Percentiles rank a stretch among this genome's conserved stretches.
These are phyloP conservation scores for Eucalyptus regnans DNA, from an alignment of 345 rosid species.

Conservation along the genomic window DNA sequence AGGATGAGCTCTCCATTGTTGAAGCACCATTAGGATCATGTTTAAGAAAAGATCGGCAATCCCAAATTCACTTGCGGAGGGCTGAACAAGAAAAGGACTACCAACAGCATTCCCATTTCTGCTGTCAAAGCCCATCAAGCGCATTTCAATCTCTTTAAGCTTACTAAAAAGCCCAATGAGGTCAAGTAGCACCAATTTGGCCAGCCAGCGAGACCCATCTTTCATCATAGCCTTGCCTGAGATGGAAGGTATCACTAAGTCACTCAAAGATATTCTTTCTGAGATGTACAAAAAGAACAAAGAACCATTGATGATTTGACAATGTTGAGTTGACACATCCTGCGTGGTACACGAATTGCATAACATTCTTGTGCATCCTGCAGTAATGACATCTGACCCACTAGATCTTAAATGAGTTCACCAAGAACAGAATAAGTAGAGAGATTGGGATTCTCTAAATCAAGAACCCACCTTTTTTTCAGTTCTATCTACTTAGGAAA, in stretches of 20 bases:
- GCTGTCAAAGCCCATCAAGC: background rate
- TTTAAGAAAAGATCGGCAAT: background rate
- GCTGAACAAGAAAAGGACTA: background rate
- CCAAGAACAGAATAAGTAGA: background rate
- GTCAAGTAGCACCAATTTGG: background rate
- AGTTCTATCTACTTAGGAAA: background rate
- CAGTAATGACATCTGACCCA: background rate
- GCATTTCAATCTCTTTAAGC: background rate
- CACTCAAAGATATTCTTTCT: background rate
- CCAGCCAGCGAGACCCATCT: background rate
- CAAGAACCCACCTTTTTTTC: background rate
- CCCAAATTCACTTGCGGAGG: background rate
- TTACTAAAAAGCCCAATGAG: background rate
- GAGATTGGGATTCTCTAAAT: background rate
- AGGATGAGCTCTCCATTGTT: background rate
- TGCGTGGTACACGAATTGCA: background rate
- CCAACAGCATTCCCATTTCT: background rate
- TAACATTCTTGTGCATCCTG: background rate
- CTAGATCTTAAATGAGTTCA: background rate
- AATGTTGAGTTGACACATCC: background rate
- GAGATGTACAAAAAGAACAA: background rate
- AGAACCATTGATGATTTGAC: background rate
- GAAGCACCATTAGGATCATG: background rate
- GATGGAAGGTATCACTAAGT: background rate
- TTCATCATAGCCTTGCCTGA: background rate